Conservation (phyloP, 176 grass and related monocot species). For the Musa troglodytarum region DNA sequence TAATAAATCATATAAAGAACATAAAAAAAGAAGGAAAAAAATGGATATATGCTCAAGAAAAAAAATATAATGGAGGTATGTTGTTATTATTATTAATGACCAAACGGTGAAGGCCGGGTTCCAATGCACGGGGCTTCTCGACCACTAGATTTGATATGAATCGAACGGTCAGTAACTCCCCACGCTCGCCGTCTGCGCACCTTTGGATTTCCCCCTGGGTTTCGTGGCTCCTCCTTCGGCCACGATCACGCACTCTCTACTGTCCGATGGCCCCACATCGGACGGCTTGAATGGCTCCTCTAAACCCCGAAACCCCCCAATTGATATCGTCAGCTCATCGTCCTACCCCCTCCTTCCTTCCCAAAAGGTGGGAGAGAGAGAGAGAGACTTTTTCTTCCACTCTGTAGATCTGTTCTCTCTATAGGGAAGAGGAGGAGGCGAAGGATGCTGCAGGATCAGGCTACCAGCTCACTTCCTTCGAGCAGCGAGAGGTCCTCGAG, state of each 20-base stretch:
- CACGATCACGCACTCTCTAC: constrained; percentile 16
- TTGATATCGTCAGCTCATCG: neutral
- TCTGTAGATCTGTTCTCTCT: too few relatives aligned
- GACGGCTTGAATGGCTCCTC: constrained; percentile 16
- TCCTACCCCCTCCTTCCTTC: neutral
- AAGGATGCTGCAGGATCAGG: constrained; percentile 68
- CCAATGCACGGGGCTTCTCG: neutral
- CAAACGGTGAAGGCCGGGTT: too few relatives aligned
- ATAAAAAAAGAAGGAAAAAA: too few relatives aligned
- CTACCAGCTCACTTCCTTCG: constrained; percentile 68
- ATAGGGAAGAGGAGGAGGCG: neutral
- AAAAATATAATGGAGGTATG: too few relatives aligned
- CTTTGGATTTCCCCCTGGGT: constrained; percentile 41
- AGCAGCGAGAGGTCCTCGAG: constrained; percentile 97
- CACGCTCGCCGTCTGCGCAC: constrained; percentile 36
- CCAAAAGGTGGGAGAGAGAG: neutral
- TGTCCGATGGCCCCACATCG: constrained; percentile 32
- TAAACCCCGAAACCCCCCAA: constrained; percentile 31
- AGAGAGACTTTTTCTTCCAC: neutral
- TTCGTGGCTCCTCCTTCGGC: constrained; percentile 28
- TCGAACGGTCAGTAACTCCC: neutral
- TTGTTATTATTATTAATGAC: too few relatives aligned
- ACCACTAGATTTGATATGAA: neutral
- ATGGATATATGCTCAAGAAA: too few relatives aligned
- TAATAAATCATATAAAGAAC: too few relatives aligned